phyloP scores from a whole-genome alignment of 192 early-diverging fungal species.

The Bifiguratus adelaidae region DNA sequence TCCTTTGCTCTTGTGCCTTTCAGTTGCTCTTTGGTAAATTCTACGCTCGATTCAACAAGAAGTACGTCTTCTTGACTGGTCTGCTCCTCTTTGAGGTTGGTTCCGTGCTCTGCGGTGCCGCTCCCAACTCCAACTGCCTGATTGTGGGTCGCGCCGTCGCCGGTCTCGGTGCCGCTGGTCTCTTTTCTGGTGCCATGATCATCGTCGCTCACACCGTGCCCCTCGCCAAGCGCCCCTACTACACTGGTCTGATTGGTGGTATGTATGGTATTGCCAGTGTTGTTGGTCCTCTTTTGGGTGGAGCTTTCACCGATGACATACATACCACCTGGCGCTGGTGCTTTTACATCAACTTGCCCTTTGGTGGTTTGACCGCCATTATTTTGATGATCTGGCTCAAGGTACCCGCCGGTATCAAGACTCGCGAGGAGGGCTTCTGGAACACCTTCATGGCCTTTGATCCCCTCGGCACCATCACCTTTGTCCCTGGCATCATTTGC shows the following conservation, averaged over 20 bases:
- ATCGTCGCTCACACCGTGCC: conserved; percentile 64
- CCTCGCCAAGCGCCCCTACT: conserved; percentile 67
- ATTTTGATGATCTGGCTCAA: conserved; percentile 37
- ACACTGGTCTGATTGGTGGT: conserved; percentile 43
- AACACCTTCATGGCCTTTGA: conserved; percentile 38
- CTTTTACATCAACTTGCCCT: conserved; percentile 77
- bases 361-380: conserved; percentile 46
- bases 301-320: conserved; percentile 34
- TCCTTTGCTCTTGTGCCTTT: conserved; percentile 56
- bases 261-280: conserved; percentile 47
- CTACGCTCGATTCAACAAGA: conserved; percentile 59
- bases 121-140: conserved; percentile 40
- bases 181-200: conserved; percentile 35
- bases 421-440: conserved; percentile 43
- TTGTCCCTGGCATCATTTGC: conserved; percentile 26
- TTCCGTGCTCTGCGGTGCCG: conserved; percentile 68
- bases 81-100: conserved; percentile 70
- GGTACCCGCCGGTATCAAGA: conserved; percentile 19
- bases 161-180: conserved; percentile 41
- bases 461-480: conserved; percentile 16
- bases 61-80: conserved; percentile 56
- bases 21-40: conserved; percentile 69
- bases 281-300: conserved; percentile 44
- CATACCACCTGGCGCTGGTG: conserved; percentile 55
- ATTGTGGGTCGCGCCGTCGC: conserved; percentile 38